phyloP scores from a whole-genome alignment of 1,284 basidiomycete genomes.

The Cryptococcus deneoformans region DNA sequence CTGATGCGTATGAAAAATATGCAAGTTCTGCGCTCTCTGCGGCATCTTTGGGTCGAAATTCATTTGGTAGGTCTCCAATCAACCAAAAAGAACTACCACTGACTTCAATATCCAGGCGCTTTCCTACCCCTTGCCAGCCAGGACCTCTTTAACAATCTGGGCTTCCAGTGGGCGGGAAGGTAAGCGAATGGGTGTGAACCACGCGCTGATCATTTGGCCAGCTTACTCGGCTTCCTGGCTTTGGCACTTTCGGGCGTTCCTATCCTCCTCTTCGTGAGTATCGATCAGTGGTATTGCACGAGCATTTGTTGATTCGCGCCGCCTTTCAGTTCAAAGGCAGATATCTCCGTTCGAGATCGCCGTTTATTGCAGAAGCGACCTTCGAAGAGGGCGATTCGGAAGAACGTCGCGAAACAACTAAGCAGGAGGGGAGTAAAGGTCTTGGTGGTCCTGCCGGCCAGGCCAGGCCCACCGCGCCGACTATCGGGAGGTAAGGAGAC shows the following conservation, averaged over 20 bases:
- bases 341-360: constrained; percentile 6
- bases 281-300: background rate
- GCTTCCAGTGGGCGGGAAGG: constrained; percentile 11
- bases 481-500: too few species aligned
- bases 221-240: constrained; percentile 12
- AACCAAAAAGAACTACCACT: background rate
- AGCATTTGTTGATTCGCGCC: background rate
- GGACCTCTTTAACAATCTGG: constrained; percentile 12
- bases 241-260: constrained; percentile 11
- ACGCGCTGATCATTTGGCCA: background rate
- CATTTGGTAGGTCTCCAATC: background rate
- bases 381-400: constrained; percentile 5
- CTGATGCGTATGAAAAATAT: constrained; percentile 14
- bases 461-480: too few species aligned
- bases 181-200: background rate
- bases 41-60: constrained; percentile 7
- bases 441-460: too few species aligned
- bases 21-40: constrained; percentile 12
- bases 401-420: background rate
- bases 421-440: too few species aligned
- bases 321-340: constrained; percentile 3
- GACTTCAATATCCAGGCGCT: constrained; percentile 4
- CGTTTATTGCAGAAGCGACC: constrained; percentile 7
- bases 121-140: constrained; percentile 14
- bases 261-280: constrained; percentile 12